A percentile compares a stretch with the other conserved stretches of the same genome.
phyloP scores from a whole-genome alignment of 805 yeast genomes.

The Starmerella etchellsii region DNA sequence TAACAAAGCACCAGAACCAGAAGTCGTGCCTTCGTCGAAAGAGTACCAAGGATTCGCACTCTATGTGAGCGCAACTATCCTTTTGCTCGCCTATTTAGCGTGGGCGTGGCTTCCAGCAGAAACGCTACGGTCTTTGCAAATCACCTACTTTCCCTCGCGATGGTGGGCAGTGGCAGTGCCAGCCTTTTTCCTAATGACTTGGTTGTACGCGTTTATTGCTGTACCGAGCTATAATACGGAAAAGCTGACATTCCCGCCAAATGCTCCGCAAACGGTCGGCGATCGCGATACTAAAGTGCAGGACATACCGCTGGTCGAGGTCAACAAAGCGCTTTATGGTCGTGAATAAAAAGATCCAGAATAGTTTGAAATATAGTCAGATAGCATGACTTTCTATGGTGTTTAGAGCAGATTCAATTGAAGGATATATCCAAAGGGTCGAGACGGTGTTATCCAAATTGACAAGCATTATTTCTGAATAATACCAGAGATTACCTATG shows the following conservation, averaged over 20 bases:
- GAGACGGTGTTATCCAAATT: no score
- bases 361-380: no score
- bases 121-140: slow-evolving; percentile 36
- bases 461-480: no score
- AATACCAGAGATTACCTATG: no score
- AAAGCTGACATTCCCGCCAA: slow-evolving; percentile 45
- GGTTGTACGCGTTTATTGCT: slow-evolving; percentile 62
- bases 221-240: slow-evolving; percentile 68
- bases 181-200: slow-evolving; percentile 49
- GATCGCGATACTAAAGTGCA: slow-evolving; percentile 67
- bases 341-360: no score
- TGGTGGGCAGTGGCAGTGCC: slow-evolving; percentile 87
- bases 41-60: slow-evolving; percentile 85
- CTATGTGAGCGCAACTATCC: slow-evolving; percentile 51
- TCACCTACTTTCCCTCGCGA: slow-evolving; percentile 70
- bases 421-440: no score
- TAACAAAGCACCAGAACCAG: background rate
- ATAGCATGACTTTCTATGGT: no score
- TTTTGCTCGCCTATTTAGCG: slow-evolving; percentile 42
- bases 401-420: no score
- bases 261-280: slow-evolving; percentile 49
- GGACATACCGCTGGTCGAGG: slow-evolving; percentile 55
- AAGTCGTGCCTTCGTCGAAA: slow-evolving; percentile 11
- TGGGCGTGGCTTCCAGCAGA: slow-evolving; percentile 68
- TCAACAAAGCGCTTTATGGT: slow-evolving; percentile 15